phyloP scores from a whole-genome alignment of 768 basidiomycete genomes.

The Lentinula sp. region DNA sequence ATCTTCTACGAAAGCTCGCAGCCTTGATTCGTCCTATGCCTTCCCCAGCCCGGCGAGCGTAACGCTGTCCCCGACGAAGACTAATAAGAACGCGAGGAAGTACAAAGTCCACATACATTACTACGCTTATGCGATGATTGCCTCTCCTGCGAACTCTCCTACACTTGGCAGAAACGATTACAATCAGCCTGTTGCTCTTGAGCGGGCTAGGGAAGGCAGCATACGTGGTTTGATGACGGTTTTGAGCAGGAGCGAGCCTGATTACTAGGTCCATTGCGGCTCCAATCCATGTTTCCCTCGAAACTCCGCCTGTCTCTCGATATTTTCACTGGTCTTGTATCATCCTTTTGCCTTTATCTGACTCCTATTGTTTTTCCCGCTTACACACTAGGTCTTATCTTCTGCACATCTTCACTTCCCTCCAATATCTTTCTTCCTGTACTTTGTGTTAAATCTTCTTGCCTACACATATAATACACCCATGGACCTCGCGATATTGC shows the following conservation, averaged over 20 bases:
- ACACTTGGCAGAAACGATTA: not conserved
- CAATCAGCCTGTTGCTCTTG: not conserved
- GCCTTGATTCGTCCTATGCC: not conserved
- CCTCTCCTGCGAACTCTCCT: not conserved
- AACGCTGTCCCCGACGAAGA: not conserved
- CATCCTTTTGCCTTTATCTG: too few species aligned
- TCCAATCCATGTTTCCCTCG: not conserved
- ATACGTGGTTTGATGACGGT: conserved; percentile 3
- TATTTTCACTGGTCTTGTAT: not conserved
- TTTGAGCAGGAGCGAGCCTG: not conserved
- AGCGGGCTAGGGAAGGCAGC: not conserved
- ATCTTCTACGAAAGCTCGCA: not conserved
- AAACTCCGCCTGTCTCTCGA: not conserved
- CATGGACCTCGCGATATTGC: not conserved
- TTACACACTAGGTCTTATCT: too few species aligned
- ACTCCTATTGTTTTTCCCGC: not conserved
- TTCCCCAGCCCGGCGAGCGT: not conserved
- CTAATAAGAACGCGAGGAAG: not conserved
- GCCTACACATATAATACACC: not conserved
- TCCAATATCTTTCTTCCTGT: not conserved
- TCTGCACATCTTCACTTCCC: not conserved
- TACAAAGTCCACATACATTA: conserved; percentile 4
- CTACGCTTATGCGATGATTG: not conserved
- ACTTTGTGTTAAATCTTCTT: not conserved
- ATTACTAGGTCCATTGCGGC: not conserved